phyloP scores from a whole-genome alignment of 2,329 filamentous ascomycete species.

The Hymenoscyphus fructigenus region DNA sequence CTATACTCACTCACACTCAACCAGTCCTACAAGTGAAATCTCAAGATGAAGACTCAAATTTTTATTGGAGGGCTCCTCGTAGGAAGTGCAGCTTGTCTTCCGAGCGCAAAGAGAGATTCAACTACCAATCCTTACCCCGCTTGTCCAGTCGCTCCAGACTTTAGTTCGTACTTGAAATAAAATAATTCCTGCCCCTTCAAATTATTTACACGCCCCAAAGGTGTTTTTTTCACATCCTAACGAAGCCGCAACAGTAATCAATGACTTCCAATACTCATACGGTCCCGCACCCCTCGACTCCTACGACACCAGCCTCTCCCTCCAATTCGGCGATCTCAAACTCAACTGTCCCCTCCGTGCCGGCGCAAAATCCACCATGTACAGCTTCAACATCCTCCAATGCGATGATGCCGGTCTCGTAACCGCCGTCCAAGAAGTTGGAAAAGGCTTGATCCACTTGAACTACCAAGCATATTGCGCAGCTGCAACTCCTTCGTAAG shows the following conservation, averaged over 20 bases:
- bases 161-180: too few relatives aligned
- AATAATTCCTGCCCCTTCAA: too few relatives aligned
- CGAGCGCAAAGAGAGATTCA: too few relatives aligned
- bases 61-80: too few relatives aligned
- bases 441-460: neutral
- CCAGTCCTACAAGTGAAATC: too few relatives aligned
- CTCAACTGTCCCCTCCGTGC: constrained; percentile 5
- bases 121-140: too few relatives aligned
- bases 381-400: neutral
- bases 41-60: too few relatives aligned
- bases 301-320: neutral
- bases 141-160: too few relatives aligned
- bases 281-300: neutral
- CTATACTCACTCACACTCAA: too few relatives aligned
- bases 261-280: neutral
- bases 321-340: neutral
- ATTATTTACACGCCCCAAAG: too few relatives aligned
- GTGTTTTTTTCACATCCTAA: too few relatives aligned
- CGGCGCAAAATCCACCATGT: neutral
- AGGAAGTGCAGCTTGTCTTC: too few relatives aligned
- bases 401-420: constrained; percentile 6
- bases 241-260: neutral
- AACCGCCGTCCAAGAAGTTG: neutral
- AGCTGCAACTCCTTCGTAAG: neutral
- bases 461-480: neutral